A percentile compares a stretch with the other conserved stretches of the same genome.
Conservation (phyloP, 106 monocot genomes). For the Iris macrosiphon region DNA sequence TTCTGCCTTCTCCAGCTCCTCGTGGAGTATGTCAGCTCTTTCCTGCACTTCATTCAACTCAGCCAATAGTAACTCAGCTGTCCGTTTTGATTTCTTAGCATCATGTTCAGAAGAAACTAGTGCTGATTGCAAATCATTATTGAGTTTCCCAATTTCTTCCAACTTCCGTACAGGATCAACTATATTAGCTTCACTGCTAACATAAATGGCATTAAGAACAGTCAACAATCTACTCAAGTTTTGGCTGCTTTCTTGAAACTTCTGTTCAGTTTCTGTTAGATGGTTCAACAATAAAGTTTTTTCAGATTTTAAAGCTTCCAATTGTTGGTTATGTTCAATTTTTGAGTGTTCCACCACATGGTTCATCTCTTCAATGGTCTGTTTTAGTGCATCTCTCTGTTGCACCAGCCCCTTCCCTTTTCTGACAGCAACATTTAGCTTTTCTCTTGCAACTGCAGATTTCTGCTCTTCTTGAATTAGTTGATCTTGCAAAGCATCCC, state of each 20-base stretch:
- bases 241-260: conserved; percentile 22
- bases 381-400: conserved; percentile 78
- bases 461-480: conserved; percentile 64
- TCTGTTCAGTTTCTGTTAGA: conserved; percentile 36
- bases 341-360: conserved; percentile 24
- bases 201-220: conserved; percentile 39
- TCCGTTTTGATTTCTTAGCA: conserved; percentile 60
- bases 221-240: conserved; percentile 28
- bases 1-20: conserved; percentile 46
- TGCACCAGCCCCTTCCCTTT: conserved; percentile 90
- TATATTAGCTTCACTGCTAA: conserved; percentile 14
- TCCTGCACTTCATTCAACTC: conserved; percentile 95
- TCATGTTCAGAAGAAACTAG: conserved; percentile 42
- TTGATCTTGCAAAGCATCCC: conserved; percentile 49
- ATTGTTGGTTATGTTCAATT: conserved; percentile 32
- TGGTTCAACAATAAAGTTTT: conserved; percentile 32
- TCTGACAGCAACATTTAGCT: conserved; percentile 80
- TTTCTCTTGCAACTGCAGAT: conserved; percentile 60
- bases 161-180: conserved; percentile 57
- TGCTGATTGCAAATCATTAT: conserved; percentile 33
- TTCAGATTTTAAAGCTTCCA: conserved; percentile 40
- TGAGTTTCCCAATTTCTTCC: conserved; percentile 25
- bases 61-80: conserved; percentile 66
- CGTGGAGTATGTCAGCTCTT: conserved; percentile 69
- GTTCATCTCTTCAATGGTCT: conserved; percentile 51